Evolutionary conservation across 1,139 yeast species (phyloP), one percentile per base, ranked within the genome.

Genomic region (Geotrichum klebahnii): DNA sequence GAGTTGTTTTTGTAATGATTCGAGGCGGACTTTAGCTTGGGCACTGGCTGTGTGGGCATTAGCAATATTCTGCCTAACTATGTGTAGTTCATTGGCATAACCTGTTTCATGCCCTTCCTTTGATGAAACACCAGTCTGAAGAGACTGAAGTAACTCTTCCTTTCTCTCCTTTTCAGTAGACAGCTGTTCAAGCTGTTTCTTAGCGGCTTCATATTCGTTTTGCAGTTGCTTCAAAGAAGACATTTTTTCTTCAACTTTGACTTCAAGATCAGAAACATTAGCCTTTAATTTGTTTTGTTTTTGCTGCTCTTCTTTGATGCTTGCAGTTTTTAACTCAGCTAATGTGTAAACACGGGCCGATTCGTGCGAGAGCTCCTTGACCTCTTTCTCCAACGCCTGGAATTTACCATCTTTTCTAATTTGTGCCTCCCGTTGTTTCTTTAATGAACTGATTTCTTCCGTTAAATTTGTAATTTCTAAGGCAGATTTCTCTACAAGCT

Each of bases 81-180:
- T 82, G 51, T 80, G 79, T 31, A 89, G 69, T 60, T 89, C 96
- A 2, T 82, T 77, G 51, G 78, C 74, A 64, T 88, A 92, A 12
- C 97, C 97, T 32, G 89, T 83, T 55, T 85, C 86, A 1, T 83
- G 75, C 0, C 82, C 76, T 46, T 96, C 97, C 52, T 81, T 82
- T 0, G 95, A 79, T 0, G 97, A 85, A 12, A 92, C 82, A 59
- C 98, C 98, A 0, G 97, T 90, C 0, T 92, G 82, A 37, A 94
- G 73, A 0, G 95, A 82, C 3, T 95, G 82, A 14, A 88, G 69
- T 19, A 90, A 73, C 56, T 90, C 97, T 61, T 88, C 95, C 58
- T 85, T 86, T 55, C 74, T 77, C 32, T 74, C 72, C 53, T 77
- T 74, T n/a, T 74, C 73, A 5, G 71, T 71, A 55, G 80, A 81